Evolutionary conservation across 1,284 basidiomycete genomes (phyloP).

Genomic region (Taiwanofungus camphoratus): DNA sequence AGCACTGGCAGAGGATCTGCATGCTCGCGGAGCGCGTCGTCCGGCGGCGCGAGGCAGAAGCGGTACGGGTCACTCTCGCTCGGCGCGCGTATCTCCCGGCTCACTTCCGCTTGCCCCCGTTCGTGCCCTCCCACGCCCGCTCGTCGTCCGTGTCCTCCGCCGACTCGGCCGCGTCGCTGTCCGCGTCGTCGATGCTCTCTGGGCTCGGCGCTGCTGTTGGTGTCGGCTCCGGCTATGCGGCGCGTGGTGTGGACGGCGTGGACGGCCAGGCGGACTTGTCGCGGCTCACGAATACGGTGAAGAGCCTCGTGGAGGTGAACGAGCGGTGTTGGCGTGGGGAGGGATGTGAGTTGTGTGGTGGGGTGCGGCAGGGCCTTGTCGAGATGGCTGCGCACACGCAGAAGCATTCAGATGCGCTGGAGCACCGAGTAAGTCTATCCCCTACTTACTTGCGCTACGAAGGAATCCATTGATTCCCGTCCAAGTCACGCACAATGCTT

Average conservation of each 20-base stretch:
- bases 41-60: conserved; percentile 81
- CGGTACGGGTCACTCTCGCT: conserved; percentile 68
- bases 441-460: neutral
- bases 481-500: conserved; percentile 52
- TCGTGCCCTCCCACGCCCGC: conserved; percentile 25
- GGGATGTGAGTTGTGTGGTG: conserved; percentile 74
- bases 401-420: conserved; percentile 72
- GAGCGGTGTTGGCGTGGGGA: conserved; percentile 76
- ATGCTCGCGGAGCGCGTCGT: conserved; percentile 80
- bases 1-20: conserved; percentile 88
- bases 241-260: conserved; percentile 23
- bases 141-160: conserved; percentile 28
- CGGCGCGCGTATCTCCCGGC: conserved; percentile 55
- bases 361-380: conserved; percentile 70
- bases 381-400: conserved; percentile 67
- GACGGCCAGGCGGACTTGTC: conserved; percentile 84
- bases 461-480: conserved; percentile 6
- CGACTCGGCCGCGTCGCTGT: conserved; percentile 11
- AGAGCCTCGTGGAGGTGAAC: conserved; percentile 73
- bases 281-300: conserved; percentile 74
- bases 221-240: too few species aligned
- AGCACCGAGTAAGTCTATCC: conserved; percentile 59
- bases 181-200: conserved; percentile 27
- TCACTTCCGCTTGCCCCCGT: conserved; percentile 54
- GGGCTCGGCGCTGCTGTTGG: conserved; percentile 23